These are phyloP conservation scores for Dipsacomyces acuminosporus DNA, from an alignment of 371 early-diverging fungal genomes.

Conservation along the genomic window DNA sequence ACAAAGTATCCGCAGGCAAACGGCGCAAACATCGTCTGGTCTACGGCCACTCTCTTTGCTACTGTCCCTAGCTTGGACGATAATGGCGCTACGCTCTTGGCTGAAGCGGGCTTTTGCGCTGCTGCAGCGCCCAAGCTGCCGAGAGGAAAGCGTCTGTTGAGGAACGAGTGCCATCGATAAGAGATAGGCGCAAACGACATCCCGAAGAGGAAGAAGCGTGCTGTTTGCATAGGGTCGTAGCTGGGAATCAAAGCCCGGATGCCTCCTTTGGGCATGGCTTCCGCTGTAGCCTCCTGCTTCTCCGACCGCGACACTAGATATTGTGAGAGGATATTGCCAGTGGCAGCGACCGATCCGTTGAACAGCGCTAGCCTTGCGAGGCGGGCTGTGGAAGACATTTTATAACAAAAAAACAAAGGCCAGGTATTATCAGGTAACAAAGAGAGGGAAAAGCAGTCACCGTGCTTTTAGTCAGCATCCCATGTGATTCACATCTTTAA, in stretches of 20 bases:
- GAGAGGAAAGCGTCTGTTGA: slow-evolving; percentile 64
- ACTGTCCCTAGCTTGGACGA: slow-evolving; percentile 15
- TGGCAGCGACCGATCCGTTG: slow-evolving; percentile 29
- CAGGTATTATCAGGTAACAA: too few species aligned
- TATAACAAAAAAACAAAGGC: too few species aligned
- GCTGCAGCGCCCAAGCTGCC: slow-evolving; percentile 13
- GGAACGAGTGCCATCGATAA: slow-evolving; percentile 66
- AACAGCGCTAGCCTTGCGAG: slow-evolving; percentile 18
- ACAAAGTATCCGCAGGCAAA: slow-evolving; percentile 66
- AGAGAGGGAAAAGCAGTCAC: neutral
- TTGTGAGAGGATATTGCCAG: slow-evolving; percentile 31
- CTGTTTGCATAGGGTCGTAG: slow-evolving; percentile 31
- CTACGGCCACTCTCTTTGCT: slow-evolving; percentile 54
- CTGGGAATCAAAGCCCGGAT: slow-evolving; percentile 11
- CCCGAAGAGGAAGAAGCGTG: slow-evolving; percentile 62
- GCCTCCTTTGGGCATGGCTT: neutral
- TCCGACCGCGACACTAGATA: slow-evolving; percentile 8
- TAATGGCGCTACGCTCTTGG: too few species aligned
- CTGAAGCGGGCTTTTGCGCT: slow-evolving; percentile 6
- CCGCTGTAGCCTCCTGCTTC: neutral
- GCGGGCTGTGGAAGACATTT: slow-evolving; percentile 5
- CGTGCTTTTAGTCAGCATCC: too few species aligned
- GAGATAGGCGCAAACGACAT: slow-evolving; percentile 64
- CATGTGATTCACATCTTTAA: too few species aligned
- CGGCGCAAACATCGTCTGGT: slow-evolving; percentile 73